phyloP scores from a whole-genome alignment of 768 basidiomycete genomes.

The Candolleomyces efflorescens region DNA sequence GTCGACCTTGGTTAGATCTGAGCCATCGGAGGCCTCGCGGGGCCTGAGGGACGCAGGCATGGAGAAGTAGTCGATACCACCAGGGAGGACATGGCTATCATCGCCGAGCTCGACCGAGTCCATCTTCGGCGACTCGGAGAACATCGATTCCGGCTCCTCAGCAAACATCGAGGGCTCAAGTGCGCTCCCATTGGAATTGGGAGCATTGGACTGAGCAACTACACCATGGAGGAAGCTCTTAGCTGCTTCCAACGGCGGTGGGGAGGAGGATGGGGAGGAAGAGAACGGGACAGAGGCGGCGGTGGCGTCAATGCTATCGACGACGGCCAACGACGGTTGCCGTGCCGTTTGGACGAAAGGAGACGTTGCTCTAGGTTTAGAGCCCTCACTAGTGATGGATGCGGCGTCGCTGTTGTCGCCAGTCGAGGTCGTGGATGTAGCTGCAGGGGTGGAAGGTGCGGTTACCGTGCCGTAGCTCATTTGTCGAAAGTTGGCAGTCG shows the following conservation, averaged over 20 bases:
- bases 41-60: too few species aligned
- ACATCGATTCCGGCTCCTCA: background rate
- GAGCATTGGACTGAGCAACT: background rate
- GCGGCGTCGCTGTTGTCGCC: slow-evolving; percentile 1
- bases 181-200: background rate
- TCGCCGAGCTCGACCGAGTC: background rate
- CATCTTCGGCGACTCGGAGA: slow-evolving; percentile 3
- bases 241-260: background rate
- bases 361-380: background rate
- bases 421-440: background rate
- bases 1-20: background rate
- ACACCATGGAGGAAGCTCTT: background rate
- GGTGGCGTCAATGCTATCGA: background rate
- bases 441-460: background rate
- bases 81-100: too few species aligned
- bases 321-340: background rate
- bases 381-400: background rate
- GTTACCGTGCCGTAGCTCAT: background rate
- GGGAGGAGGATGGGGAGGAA: background rate
- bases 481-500: background rate
- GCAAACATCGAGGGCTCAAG: background rate
- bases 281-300: background rate
- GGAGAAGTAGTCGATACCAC: slow-evolving; percentile 2
- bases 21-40: background rate
- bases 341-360: background rate